phyloP scores from a whole-genome alignment of 2,329 filamentous ascomycete species.

The Fusarium solani-melongenae region DNA sequence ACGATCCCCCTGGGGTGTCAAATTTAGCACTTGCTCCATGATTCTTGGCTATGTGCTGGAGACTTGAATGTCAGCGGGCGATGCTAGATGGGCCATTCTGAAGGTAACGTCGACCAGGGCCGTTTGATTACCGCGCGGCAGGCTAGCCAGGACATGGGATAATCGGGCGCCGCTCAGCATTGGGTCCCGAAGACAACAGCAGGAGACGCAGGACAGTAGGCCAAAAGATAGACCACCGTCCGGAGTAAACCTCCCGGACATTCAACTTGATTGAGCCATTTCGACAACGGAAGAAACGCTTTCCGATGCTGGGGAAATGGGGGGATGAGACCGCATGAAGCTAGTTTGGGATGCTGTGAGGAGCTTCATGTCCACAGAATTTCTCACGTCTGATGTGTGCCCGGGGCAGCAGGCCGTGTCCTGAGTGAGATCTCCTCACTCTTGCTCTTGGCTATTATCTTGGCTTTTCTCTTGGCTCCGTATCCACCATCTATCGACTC shows the following conservation, averaged over 20 bases:
- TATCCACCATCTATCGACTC: slow-evolving; percentile 1
- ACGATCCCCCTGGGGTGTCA: slow-evolving; percentile 37
- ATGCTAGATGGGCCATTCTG: slow-evolving; percentile 12
- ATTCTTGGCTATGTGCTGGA: slow-evolving; percentile 20
- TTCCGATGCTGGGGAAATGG: background rate
- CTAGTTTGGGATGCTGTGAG: background rate
- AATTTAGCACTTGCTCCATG: slow-evolving; percentile 39
- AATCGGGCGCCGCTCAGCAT: slow-evolving; percentile 24
- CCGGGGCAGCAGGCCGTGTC: background rate
- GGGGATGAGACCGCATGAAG: background rate
- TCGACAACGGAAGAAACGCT: background rate
- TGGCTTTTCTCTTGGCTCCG: background rate
- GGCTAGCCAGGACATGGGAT: slow-evolving; percentile 9
- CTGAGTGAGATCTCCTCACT: background rate
- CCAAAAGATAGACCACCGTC: background rate
- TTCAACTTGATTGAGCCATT: background rate
- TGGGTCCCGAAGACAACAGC: background rate
- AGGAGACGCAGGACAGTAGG: background rate
- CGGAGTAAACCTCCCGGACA: slow-evolving; percentile 28
- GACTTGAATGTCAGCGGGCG: background rate
- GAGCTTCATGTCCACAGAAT: background rate
- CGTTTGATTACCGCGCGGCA: slow-evolving; percentile 14
- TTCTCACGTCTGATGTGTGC: background rate
- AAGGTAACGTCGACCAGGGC: slow-evolving; percentile 31
- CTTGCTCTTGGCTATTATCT: background rate